phyloP scores from a whole-genome alignment of 2,329 filamentous ascomycete genomes.

The Monosporascus ibericus region DNA sequence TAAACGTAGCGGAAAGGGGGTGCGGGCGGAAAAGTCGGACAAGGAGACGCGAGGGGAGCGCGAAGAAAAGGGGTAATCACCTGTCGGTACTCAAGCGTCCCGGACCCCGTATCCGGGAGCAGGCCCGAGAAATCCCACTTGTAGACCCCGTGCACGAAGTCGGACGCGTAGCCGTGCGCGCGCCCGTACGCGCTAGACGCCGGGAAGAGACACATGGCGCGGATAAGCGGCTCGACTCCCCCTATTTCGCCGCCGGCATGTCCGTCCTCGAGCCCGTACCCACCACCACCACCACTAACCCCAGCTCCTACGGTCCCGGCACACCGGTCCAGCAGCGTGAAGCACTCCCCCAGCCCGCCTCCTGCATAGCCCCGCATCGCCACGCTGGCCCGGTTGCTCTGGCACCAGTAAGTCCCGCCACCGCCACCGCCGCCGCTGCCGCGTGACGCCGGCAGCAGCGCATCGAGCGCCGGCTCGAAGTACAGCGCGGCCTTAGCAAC shows the following conservation, averaged over 20 bases:
- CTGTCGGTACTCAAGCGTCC: slow-evolving; percentile 30
- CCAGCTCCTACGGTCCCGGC: no score
- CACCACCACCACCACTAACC: no score
- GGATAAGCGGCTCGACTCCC: slow-evolving; percentile 13
- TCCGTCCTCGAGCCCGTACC: neutral
- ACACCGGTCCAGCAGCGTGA: slow-evolving; percentile 18
- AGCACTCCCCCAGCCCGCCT: slow-evolving; percentile 14
- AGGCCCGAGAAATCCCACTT: slow-evolving; percentile 33
- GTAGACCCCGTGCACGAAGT: slow-evolving; percentile 32
- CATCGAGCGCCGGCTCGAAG: slow-evolving; percentile 29
- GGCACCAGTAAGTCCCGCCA: slow-evolving; percentile 26
- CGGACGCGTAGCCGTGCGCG: slow-evolving; percentile 22
- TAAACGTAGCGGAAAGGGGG: neutral
- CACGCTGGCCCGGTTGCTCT: slow-evolving; percentile 26
- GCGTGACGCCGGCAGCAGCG: slow-evolving; percentile 14
- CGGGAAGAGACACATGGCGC: slow-evolving; percentile 27
- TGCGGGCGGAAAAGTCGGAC: neutral
- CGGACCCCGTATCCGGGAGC: slow-evolving; percentile 13
- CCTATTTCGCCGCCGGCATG: neutral
- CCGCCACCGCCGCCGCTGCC: neutral
- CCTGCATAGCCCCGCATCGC: slow-evolving; percentile 12
- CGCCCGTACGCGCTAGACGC: slow-evolving; percentile 24
- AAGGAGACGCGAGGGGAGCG: neutral
- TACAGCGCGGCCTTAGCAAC: slow-evolving; percentile 28
- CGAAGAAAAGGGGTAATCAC: neutral